phyloP scores from a whole-genome alignment of 2,329 filamentous ascomycete species.

The Arthrobotrys entomopaga region DNA sequence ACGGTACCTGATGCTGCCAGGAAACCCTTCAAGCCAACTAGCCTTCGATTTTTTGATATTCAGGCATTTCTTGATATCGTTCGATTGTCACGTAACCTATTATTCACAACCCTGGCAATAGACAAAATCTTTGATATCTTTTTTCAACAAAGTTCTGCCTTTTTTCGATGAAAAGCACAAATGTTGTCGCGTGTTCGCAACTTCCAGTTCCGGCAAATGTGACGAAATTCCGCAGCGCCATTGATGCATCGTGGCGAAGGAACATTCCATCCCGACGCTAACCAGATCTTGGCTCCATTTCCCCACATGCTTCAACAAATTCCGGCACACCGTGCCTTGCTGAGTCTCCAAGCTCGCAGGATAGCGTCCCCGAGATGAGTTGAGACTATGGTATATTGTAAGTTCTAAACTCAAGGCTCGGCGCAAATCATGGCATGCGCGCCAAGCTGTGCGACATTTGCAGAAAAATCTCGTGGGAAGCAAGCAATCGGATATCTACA shows the following conservation, averaged over 20 bases:
- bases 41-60: neutral
- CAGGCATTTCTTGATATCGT: neutral
- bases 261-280: slow-evolving; percentile 52
- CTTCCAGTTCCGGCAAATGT: slow-evolving; percentile 43
- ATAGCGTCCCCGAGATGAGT: no score
- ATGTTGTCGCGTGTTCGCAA: slow-evolving; percentile 45
- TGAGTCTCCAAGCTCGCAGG: no score
- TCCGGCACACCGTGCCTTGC: no score
- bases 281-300: slow-evolving; percentile 11
- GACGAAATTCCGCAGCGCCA: neutral
- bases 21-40: neutral
- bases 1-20: neutral
- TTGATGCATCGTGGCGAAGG: slow-evolving; percentile 1
- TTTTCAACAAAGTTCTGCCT: slow-evolving; percentile 10
- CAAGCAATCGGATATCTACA: slow-evolving; percentile 5
- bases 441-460: slow-evolving; percentile 53
- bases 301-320: slow-evolving; percentile 45
- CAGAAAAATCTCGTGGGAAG: slow-evolving; percentile 22
- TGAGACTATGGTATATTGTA: no score
- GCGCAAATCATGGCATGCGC: slow-evolving; percentile 45
- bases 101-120: no score
- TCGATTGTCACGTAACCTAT: slow-evolving; percentile 15
- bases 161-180: neutral
- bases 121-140: no score
- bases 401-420: slow-evolving; percentile 30